Percentiles rank a stretch among this genome's conserved stretches.
phyloP scores from a whole-genome alignment of 108 stramenopile species.

The Conticribra weissflogii region DNA sequence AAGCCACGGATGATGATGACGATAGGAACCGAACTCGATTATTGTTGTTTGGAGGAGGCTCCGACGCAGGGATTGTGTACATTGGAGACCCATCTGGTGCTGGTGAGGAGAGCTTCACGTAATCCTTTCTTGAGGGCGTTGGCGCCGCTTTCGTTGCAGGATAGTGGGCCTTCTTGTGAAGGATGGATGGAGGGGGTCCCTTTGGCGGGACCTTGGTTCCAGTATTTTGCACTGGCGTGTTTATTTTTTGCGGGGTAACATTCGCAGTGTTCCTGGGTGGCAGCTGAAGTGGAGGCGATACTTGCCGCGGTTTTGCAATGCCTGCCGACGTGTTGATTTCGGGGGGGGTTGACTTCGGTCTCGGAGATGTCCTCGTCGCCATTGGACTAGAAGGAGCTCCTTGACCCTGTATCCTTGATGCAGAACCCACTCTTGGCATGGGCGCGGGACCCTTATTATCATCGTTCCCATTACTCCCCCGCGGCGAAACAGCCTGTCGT shows the following conservation, averaged over 20 bases:
- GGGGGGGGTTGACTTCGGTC: background rate
- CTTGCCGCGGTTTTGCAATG: background rate
- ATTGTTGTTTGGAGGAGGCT: conserved; percentile 1
- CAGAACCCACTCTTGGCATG: background rate
- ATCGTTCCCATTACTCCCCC: too few relatives aligned
- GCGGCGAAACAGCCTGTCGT: background rate
- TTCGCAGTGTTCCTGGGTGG: too few relatives aligned
- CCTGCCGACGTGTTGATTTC: background rate
- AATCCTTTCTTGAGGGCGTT: background rate
- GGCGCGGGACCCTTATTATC: background rate
- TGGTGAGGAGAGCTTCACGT: background rate
- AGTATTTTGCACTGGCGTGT: background rate
- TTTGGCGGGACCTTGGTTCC: background rate
- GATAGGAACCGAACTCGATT: conserved; percentile 26
- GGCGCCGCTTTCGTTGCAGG: background rate
- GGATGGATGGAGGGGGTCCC: background rate
- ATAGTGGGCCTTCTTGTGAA: background rate
- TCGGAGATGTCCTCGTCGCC: background rate
- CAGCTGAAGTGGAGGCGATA: too few relatives aligned
- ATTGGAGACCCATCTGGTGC: background rate
- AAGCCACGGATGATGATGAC: conserved; percentile 20
- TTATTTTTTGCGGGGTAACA: background rate
- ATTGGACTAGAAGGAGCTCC: background rate
- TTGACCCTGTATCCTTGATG: background rate
- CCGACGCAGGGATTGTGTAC: background rate